Evolutionary conservation across 306 rosid species (phyloP).

Genomic region (Heteromeles arbutifolia): DNA sequence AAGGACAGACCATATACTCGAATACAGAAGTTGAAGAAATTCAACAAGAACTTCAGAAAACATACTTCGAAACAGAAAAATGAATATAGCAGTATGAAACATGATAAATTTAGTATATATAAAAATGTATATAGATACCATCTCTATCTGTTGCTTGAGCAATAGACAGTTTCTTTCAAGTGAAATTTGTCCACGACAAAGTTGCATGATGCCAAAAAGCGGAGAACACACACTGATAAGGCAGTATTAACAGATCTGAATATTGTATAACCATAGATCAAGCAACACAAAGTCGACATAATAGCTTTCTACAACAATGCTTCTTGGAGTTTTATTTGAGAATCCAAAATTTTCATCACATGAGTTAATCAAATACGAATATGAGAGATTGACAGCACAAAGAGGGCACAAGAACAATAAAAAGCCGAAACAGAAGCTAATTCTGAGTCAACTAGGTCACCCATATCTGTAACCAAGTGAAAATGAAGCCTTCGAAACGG

Average conservation of each 20-base stretch:
- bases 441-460: too few relatives aligned
- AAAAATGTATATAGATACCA: not conserved
- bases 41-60: not conserved
- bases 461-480: too few relatives aligned
- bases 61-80: too few relatives aligned
- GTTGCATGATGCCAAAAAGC: too few relatives aligned
- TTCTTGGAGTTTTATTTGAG: constrained; percentile 63
- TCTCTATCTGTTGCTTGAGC: not conserved
- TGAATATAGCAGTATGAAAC: too few relatives aligned
- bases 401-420: too few relatives aligned
- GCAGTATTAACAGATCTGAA: not conserved
- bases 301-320: constrained; percentile 7
- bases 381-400: constrained; percentile 30
- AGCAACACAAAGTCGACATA: not conserved
- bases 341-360: constrained; percentile 51
- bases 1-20: too few relatives aligned
- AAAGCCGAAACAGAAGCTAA: too few relatives aligned
- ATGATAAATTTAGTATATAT: not conserved
- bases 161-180: too few relatives aligned
- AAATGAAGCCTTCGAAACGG: too few relatives aligned
- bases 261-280: not conserved
- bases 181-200: too few relatives aligned
- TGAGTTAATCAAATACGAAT: constrained; percentile 48
- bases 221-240: not conserved
- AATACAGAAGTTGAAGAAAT: too few relatives aligned